Conservation (phyloP, 1,284 basidiomycete species). For the Singerocomus inundabilis region DNA sequence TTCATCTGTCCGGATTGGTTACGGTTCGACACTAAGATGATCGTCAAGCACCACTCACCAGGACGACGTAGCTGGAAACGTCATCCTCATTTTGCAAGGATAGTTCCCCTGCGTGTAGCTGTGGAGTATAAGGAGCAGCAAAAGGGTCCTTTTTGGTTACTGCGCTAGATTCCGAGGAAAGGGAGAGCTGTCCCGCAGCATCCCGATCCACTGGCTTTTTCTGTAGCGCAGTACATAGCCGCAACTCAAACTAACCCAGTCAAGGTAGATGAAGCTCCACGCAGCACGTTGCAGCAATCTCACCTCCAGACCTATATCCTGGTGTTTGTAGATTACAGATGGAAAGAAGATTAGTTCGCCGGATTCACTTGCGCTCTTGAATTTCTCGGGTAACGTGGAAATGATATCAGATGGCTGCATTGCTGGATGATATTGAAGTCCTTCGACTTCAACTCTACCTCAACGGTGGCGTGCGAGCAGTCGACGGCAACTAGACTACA, state of each 20-base stretch:
- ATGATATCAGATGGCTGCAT: constrained; percentile 52
- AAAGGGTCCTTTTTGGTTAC: constrained; percentile 64
- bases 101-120: constrained; percentile 72
- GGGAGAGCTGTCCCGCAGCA: constrained; percentile 35
- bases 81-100: constrained; percentile 51
- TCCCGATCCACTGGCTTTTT: constrained; percentile 63
- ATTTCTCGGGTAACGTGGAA: constrained; percentile 53
- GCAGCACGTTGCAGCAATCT: constrained; percentile 13
- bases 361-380: constrained; percentile 58
- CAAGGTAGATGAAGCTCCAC: neutral
- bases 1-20: constrained; percentile 55
- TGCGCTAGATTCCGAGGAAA: constrained; percentile 29
- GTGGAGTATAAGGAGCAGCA: constrained; percentile 73
- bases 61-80: constrained; percentile 64
- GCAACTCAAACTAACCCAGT: constrained; percentile 68
- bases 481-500: constrained; percentile 9
- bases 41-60: constrained; percentile 52
- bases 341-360: constrained; percentile 78
- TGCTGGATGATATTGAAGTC: neutral
- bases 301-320: constrained; percentile 65
- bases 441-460: too few relatives aligned
- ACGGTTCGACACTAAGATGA: neutral
- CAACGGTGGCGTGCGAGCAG: constrained; percentile 23
- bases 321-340: constrained; percentile 59
- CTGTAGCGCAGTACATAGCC: constrained; percentile 77